A percentile compares a stretch with the other conserved stretches of the same genome.
Conservation (phyloP, 805 yeast species). For the Lipomyces spencermartinsiae region DNA sequence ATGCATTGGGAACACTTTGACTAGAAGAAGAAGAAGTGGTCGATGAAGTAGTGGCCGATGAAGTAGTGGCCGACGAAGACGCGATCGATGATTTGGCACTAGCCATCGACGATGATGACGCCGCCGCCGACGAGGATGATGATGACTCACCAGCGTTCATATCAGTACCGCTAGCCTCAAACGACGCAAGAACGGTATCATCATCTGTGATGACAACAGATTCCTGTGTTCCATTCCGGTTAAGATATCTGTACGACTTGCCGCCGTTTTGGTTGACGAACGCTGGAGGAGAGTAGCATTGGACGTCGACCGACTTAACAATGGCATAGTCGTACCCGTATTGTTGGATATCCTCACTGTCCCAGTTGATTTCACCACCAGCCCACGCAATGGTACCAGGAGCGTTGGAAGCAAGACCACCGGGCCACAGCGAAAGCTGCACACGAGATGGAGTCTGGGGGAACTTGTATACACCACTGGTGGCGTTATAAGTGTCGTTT, state of each 20-base stretch:
- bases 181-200: constrained; percentile 62
- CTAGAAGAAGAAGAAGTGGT: constrained; percentile 27
- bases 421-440: constrained; percentile 63
- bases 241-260: constrained; percentile 61
- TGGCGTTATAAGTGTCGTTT: constrained; percentile 60
- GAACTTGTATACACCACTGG: constrained; percentile 81
- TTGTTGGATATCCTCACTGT: constrained; percentile 69
- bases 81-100: constrained; percentile 18
- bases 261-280: constrained; percentile 56
- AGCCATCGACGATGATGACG: no score
- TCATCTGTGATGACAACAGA: constrained; percentile 67
- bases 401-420: constrained; percentile 57
- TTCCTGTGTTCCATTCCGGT: constrained; percentile 55
- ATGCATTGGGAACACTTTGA: constrained; percentile 15
- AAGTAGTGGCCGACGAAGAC: constrained; percentile 20
- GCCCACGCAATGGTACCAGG: constrained; percentile 77
- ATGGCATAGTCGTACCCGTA: constrained; percentile 83
- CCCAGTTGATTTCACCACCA: constrained; percentile 85
- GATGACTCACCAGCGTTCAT: constrained; percentile 51
- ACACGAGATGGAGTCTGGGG: constrained; percentile 89
- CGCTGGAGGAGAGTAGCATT: constrained; percentile 76
- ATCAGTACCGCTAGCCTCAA: constrained; percentile 71
- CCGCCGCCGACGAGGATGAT: constrained; percentile 22
- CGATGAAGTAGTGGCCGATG: constrained; percentile 22
- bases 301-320: constrained; percentile 63